Conservation (phyloP, 129 eudicot species). For the Pittosporum tobira region DNA sequence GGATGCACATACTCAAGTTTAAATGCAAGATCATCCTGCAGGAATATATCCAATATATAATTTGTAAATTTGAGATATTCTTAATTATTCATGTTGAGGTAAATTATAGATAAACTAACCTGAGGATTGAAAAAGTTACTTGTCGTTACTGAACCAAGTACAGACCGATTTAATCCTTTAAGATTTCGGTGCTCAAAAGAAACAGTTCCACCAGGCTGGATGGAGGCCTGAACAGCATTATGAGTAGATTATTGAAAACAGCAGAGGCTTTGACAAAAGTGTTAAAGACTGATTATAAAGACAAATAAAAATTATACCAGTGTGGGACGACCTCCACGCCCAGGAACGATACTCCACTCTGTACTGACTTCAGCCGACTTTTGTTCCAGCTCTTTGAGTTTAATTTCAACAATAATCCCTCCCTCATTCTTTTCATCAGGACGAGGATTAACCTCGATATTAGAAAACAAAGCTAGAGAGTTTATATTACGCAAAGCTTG, state of each 20-base stretch:
- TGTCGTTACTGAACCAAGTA: slow-evolving; percentile 76
- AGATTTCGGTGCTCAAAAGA: slow-evolving; percentile 77
- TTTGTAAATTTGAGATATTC: not conserved
- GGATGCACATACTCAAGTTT: slow-evolving; percentile 87
- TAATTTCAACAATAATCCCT: slow-evolving; percentile 73
- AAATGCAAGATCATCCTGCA: slow-evolving; percentile 88
- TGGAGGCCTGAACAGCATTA: slow-evolving; percentile 55
- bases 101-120: slow-evolving; percentile 26
- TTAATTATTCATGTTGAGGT: not conserved
- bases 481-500: slow-evolving; percentile 76
- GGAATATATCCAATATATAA: not conserved
- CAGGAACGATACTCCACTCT: slow-evolving; percentile 91
- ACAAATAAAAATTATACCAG: slow-evolving; percentile 29
- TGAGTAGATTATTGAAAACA: slow-evolving; percentile 3
- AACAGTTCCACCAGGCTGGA: slow-evolving; percentile 91
- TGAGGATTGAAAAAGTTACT: slow-evolving; percentile 87
- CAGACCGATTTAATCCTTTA: slow-evolving; percentile 71
- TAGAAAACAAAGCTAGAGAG: slow-evolving; percentile 67
- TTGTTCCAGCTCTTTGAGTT: slow-evolving; percentile 77
- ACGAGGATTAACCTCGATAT: slow-evolving; percentile 83
- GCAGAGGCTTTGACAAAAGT: not conserved
- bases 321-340: slow-evolving; percentile 76
- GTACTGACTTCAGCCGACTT: slow-evolving; percentile 80
- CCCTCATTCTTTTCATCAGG: slow-evolving; percentile 86
- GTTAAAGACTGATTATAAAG: not conserved